phyloP scores from a whole-genome alignment of 2,329 filamentous ascomycete species.

The Monilinia aucupariae region DNA sequence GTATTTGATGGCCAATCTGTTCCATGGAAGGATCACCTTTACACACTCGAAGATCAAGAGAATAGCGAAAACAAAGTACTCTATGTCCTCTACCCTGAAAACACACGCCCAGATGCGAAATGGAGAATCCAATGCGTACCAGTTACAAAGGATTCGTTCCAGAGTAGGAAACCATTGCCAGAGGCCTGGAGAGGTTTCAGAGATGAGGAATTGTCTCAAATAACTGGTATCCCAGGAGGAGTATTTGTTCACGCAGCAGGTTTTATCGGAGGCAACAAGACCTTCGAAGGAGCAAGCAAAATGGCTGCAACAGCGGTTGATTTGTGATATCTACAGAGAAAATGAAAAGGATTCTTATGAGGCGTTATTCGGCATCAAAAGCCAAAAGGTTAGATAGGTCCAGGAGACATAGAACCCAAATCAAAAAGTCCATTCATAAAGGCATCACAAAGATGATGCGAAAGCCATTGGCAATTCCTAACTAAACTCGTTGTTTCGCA shows the following conservation, averaged over 20 bases:
- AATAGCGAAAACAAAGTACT: constrained; percentile 54
- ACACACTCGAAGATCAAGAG: constrained; percentile 68
- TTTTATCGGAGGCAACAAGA: constrained; percentile 94
- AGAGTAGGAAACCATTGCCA: constrained; percentile 85
- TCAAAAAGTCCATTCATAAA: background rate
- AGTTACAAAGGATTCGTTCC: constrained; percentile 75
- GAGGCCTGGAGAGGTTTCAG: constrained; percentile 88
- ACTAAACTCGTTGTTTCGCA: constrained; percentile 14
- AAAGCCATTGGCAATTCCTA: background rate
- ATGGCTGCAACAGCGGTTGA: constrained; percentile 76
- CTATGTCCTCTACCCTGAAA: constrained; percentile 91
- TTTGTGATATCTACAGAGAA: constrained; percentile 20
- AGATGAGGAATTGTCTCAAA: constrained; percentile 74
- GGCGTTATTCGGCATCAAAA: constrained; percentile 7
- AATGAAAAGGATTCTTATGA: background rate
- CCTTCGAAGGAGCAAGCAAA: constrained; percentile 76
- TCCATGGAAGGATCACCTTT: constrained; percentile 96
- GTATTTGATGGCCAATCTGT: constrained; percentile 72
- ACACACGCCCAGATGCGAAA: constrained; percentile 65
- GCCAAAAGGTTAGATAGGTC: constrained; percentile 7
- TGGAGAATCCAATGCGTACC: constrained; percentile 96
- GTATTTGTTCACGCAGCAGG: constrained; percentile 93
- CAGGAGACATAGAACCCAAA: background rate
- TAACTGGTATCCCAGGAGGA: constrained; percentile 64
- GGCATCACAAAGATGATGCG: constrained; percentile 1